A percentile compares a stretch with the other conserved stretches of the same genome.
phyloP scores from a whole-genome alignment of 495 filamentous ascomycete genomes.

The Darksidea phi region DNA sequence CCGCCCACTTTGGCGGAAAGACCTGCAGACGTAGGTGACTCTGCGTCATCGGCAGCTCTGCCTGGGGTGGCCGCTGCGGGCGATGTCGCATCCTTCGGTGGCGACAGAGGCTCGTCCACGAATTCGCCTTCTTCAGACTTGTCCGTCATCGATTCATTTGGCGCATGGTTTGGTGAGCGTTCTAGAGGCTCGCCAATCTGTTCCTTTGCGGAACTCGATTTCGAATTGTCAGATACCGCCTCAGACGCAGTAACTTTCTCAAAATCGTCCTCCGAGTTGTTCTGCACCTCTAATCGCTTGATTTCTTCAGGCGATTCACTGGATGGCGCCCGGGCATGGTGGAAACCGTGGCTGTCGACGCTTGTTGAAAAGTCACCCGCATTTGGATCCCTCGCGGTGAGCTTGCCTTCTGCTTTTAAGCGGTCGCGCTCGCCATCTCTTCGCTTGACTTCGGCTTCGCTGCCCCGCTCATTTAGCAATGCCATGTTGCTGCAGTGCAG shows the following conservation, averaged over 20 bases:
- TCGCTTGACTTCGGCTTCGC: conserved; percentile 78
- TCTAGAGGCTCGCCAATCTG: conserved; percentile 23
- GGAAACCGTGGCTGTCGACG: conserved; percentile 47
- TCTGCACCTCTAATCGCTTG: conserved; percentile 64
- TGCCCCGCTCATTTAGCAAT: conserved; percentile 87
- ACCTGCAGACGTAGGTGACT: conserved; percentile 52
- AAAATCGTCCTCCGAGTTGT: conserved; percentile 83
- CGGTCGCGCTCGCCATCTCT: conserved; percentile 80
- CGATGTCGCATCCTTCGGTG: conserved; percentile 46
- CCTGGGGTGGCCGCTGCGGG: conserved; percentile 36
- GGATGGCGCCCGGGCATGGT: conserved; percentile 47
- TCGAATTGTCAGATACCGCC: conserved; percentile 64
- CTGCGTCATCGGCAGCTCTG: conserved; percentile 40
- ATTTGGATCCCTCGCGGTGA: conserved; percentile 45
- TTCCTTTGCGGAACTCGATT: conserved; percentile 51
- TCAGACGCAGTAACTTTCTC: conserved; percentile 79
- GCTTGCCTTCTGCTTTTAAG: conserved; percentile 67
- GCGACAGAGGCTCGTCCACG: conserved; percentile 67
- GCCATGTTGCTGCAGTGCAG: conserved; percentile 99
- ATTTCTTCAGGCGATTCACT: conserved; percentile 50
- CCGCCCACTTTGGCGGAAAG: conserved; percentile 53
- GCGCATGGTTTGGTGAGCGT: conserved; percentile 16
- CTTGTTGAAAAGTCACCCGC: conserved; percentile 47
- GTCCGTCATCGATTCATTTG: conserved; percentile 18
- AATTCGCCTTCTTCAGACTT: conserved; percentile 56